A percentile compares a stretch with the other conserved stretches of the same genome.
These are phyloP conservation scores for Plasmodium chabaudi DNA, from an alignment of 169 alveolate genomes.

Conservation along the genomic window DNA sequence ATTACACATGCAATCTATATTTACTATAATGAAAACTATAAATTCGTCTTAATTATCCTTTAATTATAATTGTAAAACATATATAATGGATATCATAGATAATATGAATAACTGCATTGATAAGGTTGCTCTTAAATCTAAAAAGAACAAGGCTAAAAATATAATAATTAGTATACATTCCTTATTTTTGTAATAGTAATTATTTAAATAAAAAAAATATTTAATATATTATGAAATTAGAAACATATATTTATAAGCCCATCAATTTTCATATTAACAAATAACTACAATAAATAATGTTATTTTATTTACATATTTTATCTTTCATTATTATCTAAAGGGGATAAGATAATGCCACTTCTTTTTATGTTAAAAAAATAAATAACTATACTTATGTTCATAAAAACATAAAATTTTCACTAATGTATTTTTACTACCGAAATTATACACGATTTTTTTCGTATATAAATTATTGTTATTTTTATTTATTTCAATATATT, in stretches of 20 bases:
- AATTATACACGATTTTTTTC: not conserved
- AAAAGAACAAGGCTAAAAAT: too few species aligned
- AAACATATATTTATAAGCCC: constrained; percentile 23
- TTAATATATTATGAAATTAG: constrained; percentile 31
- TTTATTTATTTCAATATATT: not conserved
- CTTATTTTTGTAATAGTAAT: too few species aligned
- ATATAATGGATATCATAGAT: too few species aligned
- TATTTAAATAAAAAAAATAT: not conserved
- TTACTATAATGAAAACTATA: too few species aligned
- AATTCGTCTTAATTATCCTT: too few species aligned
- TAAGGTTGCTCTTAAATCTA: too few species aligned
- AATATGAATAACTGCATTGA: too few species aligned
- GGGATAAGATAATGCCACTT: constrained; percentile 5
- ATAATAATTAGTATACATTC: too few species aligned
- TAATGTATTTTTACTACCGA: not conserved
- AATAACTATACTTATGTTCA: not conserved
- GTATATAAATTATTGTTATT: not conserved
- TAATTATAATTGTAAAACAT: too few species aligned
- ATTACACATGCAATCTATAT: too few species aligned
- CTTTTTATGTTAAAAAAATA: not conserved
- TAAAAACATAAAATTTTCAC: not conserved
- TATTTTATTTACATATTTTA: constrained; percentile 33
- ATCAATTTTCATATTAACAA: constrained; percentile 1
- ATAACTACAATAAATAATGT: constrained; percentile 20
- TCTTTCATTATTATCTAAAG: constrained; percentile 11